Evolutionary conservation across 208 protist genomes (phyloP), one percentile per base, ranked within the genome.

Genomic region (Vickermania spadyakhi): DNA sequence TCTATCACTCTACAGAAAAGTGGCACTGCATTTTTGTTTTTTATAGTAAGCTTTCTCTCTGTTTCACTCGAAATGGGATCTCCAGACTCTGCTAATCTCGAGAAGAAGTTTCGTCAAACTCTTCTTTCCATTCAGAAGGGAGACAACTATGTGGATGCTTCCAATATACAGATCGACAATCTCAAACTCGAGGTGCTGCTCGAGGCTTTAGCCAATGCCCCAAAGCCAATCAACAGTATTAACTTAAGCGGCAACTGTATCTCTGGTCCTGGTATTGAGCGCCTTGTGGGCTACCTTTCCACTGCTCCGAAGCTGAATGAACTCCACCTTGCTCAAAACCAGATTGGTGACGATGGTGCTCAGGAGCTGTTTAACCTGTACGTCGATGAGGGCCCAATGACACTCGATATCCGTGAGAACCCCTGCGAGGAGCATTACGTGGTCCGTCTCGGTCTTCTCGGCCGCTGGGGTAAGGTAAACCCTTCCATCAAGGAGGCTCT

Each of bases 271-370:
- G 73, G 82, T 13, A 68, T 75, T 26, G 22, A 30, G n/a, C 42
- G 31, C 27, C 70, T 93, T 30, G 28, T 68, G 4, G 56, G 50
- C 25, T 93, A 75, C 70, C 29, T 89, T 54, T 26, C 45, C 28
- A 45, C 36, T 45, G 77, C 68, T 22, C 60, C 42, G 5, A 56
- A 65, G 5, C 41, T 93, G 4, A 27, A 71, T 21, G 73, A 89
- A 31, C 59, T 93, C 1, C 45, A 84, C 4, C 64, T 93, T 30
- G 28, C 56, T 18, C 65, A 72, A 31, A 93, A 93, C 58, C 42
- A 80, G 53, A 90, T 93, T 62, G 74, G 72, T 13, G 78, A 93
- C 26, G 70, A 58, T 28, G 86, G 82, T 11, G 75, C 79, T 18
- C 62, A 64, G 7, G 58, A 52, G 2, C 84, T 93, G 64, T 31